phyloP scores from a whole-genome alignment of 2,329 filamentous ascomycete species.

The Sporothrix variecibatus region DNA sequence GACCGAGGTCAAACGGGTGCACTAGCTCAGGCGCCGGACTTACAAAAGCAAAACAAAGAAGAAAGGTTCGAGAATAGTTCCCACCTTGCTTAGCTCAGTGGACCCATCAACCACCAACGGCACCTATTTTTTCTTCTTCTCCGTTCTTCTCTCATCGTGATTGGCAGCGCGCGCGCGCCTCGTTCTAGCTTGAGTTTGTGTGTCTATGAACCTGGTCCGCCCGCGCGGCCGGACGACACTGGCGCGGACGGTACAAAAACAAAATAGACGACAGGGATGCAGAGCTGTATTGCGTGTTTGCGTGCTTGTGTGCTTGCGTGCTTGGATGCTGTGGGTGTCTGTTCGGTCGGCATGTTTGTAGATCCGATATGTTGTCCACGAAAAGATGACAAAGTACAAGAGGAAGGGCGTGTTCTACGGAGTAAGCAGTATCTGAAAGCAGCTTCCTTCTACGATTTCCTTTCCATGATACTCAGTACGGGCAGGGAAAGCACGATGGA shows the following conservation, averaged over 20 bases:
- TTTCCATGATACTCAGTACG: not conserved
- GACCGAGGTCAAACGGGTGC: not conserved
- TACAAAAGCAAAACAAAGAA: not conserved
- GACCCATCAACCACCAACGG: not conserved
- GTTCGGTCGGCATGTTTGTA: not conserved
- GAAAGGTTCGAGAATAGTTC: not conserved
- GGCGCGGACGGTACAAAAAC: not conserved
- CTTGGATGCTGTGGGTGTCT: not conserved
- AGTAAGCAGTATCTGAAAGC: not conserved
- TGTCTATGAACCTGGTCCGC: not conserved
- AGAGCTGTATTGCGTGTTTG: not conserved
- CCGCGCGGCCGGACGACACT: constrained; percentile 6
- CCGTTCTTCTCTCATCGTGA: not conserved
- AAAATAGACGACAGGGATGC: not conserved
- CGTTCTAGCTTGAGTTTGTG: not conserved
- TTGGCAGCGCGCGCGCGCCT: not conserved
- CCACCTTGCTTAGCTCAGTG: not conserved
- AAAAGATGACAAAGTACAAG: not conserved
- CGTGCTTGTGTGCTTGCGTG: not conserved
- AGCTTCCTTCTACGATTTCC: not conserved
- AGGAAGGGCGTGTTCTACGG: too few relatives aligned
- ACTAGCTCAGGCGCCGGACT: not conserved
- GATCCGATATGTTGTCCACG: not conserved
- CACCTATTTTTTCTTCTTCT: not conserved
- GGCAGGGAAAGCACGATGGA: not conserved